Conservation (phyloP, 257 asterid genomes). For the Solanum medicagineum region DNA sequence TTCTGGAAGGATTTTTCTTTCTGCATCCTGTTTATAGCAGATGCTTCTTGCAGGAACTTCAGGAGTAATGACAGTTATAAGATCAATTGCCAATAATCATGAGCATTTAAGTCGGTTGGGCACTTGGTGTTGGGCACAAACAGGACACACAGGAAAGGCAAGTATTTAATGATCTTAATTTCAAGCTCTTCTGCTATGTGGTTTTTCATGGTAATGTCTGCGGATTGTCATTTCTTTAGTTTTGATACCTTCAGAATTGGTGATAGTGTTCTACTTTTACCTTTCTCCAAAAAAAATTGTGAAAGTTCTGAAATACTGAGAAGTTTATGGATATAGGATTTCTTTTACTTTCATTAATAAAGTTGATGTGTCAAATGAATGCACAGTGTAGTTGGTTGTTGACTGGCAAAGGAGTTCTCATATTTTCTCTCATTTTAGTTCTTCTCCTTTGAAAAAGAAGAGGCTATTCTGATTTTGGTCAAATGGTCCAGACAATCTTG, state of each 20-base stretch:
- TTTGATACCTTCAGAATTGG: not conserved
- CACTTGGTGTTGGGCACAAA: conserved; percentile 88
- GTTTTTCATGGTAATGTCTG: not conserved
- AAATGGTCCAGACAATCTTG: not conserved
- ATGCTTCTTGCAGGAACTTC: conserved; percentile 61
- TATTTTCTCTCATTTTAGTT: not conserved
- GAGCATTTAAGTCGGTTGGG: conserved; percentile 71
- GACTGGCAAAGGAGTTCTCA: not conserved
- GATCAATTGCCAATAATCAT: conserved; percentile 80
- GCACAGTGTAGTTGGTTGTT: not conserved
- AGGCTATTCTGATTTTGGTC: not conserved
- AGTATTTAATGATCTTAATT: conserved; percentile 15
- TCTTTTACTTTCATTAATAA: not conserved
- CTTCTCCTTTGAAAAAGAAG: not conserved
- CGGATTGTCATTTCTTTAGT: not conserved
- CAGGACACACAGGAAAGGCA: conserved; percentile 88
- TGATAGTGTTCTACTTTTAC: not conserved
- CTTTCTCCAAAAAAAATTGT: not conserved
- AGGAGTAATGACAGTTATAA: conserved; percentile 74
- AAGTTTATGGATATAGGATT: not conserved
- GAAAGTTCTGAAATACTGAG: not conserved
- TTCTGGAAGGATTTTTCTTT: not conserved
- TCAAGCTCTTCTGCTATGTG: not conserved
- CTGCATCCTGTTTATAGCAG: not conserved
- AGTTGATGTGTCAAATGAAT: not conserved